Percentiles rank a stretch among this genome's conserved stretches.
Evolutionary conservation across 192 early-diverging fungal species (phyloP).

Genomic region (Mycoemilia scoparia): DNA sequence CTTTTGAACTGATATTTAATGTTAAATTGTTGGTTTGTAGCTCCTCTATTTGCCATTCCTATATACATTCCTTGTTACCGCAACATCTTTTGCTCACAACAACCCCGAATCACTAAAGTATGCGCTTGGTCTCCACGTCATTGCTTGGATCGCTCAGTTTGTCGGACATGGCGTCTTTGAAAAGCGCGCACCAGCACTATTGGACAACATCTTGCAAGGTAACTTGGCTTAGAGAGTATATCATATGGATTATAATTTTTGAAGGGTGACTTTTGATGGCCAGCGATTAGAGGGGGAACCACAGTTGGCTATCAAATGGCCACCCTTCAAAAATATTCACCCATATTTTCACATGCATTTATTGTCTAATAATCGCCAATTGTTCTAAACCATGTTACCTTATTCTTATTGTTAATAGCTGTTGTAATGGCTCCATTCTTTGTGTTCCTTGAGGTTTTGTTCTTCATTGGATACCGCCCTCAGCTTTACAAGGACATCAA

Average conservation of each 20-base stretch:
- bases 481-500: conserved; percentile 41
- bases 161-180: conserved; percentile 78
- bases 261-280: too few species aligned
- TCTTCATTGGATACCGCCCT: conserved; percentile 64
- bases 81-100: conserved; percentile 37
- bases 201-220: conserved; percentile 75
- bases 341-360: conserved; percentile 2
- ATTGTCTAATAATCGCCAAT: conserved; percentile 1
- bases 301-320: too few species aligned
- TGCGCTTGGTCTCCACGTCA: conserved; percentile 41
- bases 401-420: too few species aligned
- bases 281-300: too few species aligned
- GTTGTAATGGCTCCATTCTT: conserved; percentile 88
- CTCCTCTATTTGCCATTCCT: conserved; percentile 37
- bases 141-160: conserved; percentile 78
- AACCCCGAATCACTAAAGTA: conserved; percentile 31
- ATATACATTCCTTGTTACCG: conserved; percentile 38
- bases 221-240: conserved; percentile 35
- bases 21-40: conserved; percentile 11
- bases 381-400: conserved; percentile 12
- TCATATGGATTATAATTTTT: too few species aligned
- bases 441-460: conserved; percentile 74
- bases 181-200: conserved; percentile 66
- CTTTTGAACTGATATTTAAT: conserved; percentile 1
- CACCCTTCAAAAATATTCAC: too few species aligned